Evolutionary conservation across 2,329 filamentous ascomycete species (phyloP), one percentile per base, ranked within the genome.

Genomic region (Aspergillus sp.): DNA sequence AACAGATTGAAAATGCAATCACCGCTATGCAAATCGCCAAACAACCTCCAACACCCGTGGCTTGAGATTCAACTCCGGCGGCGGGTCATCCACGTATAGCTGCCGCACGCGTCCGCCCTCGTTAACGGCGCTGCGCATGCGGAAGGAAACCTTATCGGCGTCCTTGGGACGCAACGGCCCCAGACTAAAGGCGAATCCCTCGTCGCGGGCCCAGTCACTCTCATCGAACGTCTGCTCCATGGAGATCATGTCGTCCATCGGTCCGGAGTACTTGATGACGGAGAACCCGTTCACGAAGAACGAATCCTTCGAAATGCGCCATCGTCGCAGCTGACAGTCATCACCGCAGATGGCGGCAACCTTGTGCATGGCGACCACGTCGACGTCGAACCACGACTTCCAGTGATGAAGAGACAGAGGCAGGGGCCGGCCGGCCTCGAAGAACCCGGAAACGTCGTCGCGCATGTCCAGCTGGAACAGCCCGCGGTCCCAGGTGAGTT

Each of bases 341-440:
- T 82, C 81, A 4, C 85, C 85, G 64, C 85, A 87, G 18, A 85
- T 68, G 10, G 78, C 69, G 5, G 78, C 73, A 12, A 84, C 74
- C 45, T 76, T 71, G 32, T 81, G 78, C 74, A 86, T 82, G 57
- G 79, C 76, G 49, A 79, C 77, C 46, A 86, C 84, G 58, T 77
- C 73, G 24, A 68, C 71, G 7, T 77, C 66, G 71, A 85, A 85
- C 84, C 85, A 87, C 12, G 80, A 83, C 69, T 86, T 87, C 84
- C 85, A 87, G 74, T 88, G 85, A 69, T 88, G 85, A 6, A 88
- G 74, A 52, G 81, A 85, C 12, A 87, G 72, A 0, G 84, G 81
- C n/a, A 77, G 73, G 26, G 67, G 67, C 26, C 79, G 72, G 1
- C 84, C 84, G 2, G 82, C 80, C 72, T 88, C 85, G 69, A 86